Evolutionary conservation across 805 yeast species (phyloP).

Genomic region (Osmozyma mogii): DNA sequence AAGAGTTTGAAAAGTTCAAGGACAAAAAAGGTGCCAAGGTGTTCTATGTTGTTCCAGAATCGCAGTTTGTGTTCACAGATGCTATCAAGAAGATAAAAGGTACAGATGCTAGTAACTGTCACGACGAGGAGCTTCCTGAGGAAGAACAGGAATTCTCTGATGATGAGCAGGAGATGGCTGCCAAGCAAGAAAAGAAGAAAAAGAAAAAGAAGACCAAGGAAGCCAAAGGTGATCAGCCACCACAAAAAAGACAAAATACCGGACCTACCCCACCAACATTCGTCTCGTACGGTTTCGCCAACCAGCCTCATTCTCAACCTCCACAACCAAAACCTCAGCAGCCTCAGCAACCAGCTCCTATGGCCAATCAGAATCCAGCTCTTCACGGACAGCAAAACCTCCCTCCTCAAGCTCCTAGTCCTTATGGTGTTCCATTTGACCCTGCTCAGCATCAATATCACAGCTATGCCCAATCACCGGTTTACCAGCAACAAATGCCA

Average conservation of each 20-base stretch:
- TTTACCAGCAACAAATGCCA: no score
- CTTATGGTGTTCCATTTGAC: constrained; percentile 18
- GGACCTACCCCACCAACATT: constrained; percentile 12
- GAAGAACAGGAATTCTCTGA: constrained; percentile 95
- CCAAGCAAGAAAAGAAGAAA: constrained; percentile 56
- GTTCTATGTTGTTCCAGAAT: constrained; percentile 71
- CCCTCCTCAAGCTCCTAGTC: constrained; percentile 3
- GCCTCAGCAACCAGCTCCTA: constrained; percentile 1
- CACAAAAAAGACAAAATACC: no score
- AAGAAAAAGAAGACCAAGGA: constrained; percentile 39
- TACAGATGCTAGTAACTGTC: constrained; percentile 89
- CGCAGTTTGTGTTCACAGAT: constrained; percentile 73
- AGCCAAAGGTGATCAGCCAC: constrained; percentile 1
- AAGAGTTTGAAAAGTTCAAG: constrained; percentile 39
- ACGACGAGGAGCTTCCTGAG: constrained; percentile 89
- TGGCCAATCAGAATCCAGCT: constrained; percentile 5
- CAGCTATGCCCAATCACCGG: no score
- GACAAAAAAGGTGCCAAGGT: constrained; percentile 49
- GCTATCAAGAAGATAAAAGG: constrained; percentile 67
- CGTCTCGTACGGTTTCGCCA: constrained; percentile 12
- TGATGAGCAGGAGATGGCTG: constrained; percentile 78
- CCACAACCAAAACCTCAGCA: background rate
- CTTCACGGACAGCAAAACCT: constrained; percentile 3
- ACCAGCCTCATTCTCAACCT: background rate
- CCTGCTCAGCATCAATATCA: constrained; percentile 12